phyloP scores from a whole-genome alignment of 116 monocot species.

The Trichopus zeylanicus region DNA sequence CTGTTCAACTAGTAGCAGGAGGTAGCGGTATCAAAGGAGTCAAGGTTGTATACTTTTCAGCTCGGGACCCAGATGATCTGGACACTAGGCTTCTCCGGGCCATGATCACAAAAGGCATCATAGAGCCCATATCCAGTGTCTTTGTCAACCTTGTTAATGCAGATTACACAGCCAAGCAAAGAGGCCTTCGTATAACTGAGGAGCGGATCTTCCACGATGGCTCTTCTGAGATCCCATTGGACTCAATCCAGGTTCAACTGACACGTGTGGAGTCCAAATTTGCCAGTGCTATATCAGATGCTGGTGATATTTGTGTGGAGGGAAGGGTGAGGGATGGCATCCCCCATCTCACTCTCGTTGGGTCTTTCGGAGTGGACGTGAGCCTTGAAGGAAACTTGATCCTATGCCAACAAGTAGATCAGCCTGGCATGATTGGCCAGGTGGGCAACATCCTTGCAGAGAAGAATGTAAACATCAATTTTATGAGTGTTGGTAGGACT shows the following conservation, averaged over 20 bases:
- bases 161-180: slow-evolving; percentile 46
- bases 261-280: slow-evolving; percentile 39
- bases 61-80: slow-evolving; percentile 40
- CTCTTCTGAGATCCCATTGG: slow-evolving; percentile 28
- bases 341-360: slow-evolving; percentile 34
- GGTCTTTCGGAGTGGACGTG: slow-evolving; percentile 36
- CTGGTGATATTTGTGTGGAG: slow-evolving; percentile 32
- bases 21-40: slow-evolving; percentile 36
- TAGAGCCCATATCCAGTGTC: slow-evolving; percentile 40
- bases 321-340: slow-evolving; percentile 48
- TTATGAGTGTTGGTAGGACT: slow-evolving; percentile 51
- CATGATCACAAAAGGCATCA: slow-evolving; percentile 50
- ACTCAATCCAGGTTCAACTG: slow-evolving; percentile 34
- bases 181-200: slow-evolving; percentile 40
- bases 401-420: slow-evolving; percentile 42
- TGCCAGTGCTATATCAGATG: slow-evolving; percentile 33
- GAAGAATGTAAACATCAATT: slow-evolving; percentile 45
- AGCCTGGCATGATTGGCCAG: slow-evolving; percentile 41
- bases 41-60: slow-evolving; percentile 40
- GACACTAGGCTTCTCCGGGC: slow-evolving; percentile 51
- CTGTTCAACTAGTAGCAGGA: slow-evolving; percentile 45
- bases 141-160: slow-evolving; percentile 56
- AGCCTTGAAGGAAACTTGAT: slow-evolving; percentile 45
- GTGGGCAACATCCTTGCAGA: slow-evolving; percentile 39
- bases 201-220: slow-evolving; percentile 24